Conservation (phyloP, 164 flowering plant species). For the Pachysandra terminalis region DNA sequence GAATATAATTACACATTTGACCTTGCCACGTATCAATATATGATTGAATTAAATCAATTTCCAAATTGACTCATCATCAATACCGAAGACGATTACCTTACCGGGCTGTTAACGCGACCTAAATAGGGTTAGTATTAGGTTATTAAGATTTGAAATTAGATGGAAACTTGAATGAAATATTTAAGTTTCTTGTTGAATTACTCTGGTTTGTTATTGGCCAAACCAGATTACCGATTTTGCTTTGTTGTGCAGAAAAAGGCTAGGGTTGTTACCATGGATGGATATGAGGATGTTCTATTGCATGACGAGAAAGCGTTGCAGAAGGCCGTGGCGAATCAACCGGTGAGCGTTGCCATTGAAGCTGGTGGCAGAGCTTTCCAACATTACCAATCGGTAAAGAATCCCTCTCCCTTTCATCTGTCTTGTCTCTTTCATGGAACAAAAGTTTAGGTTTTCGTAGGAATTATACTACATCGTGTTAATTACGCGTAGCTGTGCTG, state of each 20-base stretch:
- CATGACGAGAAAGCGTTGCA: slow-evolving; percentile 62
- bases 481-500: too few species aligned
- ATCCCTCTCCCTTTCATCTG: neutral
- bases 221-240: neutral
- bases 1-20: too few species aligned
- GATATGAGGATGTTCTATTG: slow-evolving; percentile 68
- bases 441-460: neutral
- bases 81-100: slow-evolving; percentile 73
- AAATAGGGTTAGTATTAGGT: slow-evolving; percentile 37
- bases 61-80: too few species aligned
- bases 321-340: slow-evolving; percentile 76
- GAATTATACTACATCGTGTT: too few species aligned
- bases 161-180: too few species aligned
- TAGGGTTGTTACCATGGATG: slow-evolving; percentile 67
- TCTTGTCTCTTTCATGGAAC: neutral
- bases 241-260: slow-evolving; percentile 70
- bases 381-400: slow-evolving; percentile 35
- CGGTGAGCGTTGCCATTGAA: slow-evolving; percentile 83
- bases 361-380: slow-evolving; percentile 76
- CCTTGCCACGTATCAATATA: too few species aligned
- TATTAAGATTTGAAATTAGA: neutral
- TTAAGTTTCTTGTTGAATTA: too few species aligned
- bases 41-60: too few species aligned
- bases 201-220: too few species aligned
- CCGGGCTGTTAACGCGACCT: slow-evolving; percentile 49